Evolutionary conservation across 192 early-diverging fungal species (phyloP), one percentile per base, ranked within the genome.

Genomic region (Gryganskiella cystojenkinii): DNA sequence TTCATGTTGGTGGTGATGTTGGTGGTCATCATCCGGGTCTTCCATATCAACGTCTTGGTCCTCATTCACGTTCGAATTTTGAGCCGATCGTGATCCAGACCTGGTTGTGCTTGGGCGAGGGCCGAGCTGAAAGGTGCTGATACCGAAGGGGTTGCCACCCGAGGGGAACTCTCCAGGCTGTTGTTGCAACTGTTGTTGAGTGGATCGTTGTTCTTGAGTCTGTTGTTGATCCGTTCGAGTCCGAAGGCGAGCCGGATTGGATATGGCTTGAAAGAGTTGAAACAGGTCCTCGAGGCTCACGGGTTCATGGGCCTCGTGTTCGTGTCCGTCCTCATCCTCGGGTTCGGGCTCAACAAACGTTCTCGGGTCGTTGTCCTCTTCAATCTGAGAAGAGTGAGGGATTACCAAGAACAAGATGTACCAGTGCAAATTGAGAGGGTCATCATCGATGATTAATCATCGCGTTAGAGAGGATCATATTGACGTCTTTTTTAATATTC

Each of bases 311-410:
- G 5, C 63, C 9, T 74, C 51, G 14, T 66, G 30, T 31, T 34
- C 64, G 27, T 59, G 50, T 7, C 61, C 57, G 22, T 63, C 64
- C 3, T 44, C 65, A 3, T 58, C 45, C 17, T 63, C 64, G 25
- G 31, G 62, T 24, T 40, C 62, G 0, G 34, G 34, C 27, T 54
- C 64, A 17, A 63, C 54, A 56, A 76, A 76, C 22, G 31, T 37
- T 35, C 72, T 58, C 15, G 72, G 72, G 50, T 76, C 72, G 37
- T 68, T 76, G 13, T 65, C 59, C 7, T 56, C 60, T 45, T 76
- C 72, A 47, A 76, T 76, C 72, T 76, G 47, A 49, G n/a, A 27
- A 67, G 31, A 25, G 17, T 27, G 1, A 13, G 11, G 17, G 14
- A 33, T 34, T n/a, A 17, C 11, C 15, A n/a, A 31, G 4, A 40